Percentiles rank a stretch among this genome's conserved stretches.
Conservation (phyloP, 1,284 basidiomycete species). For the Stygiomarasmius scandens region DNA sequence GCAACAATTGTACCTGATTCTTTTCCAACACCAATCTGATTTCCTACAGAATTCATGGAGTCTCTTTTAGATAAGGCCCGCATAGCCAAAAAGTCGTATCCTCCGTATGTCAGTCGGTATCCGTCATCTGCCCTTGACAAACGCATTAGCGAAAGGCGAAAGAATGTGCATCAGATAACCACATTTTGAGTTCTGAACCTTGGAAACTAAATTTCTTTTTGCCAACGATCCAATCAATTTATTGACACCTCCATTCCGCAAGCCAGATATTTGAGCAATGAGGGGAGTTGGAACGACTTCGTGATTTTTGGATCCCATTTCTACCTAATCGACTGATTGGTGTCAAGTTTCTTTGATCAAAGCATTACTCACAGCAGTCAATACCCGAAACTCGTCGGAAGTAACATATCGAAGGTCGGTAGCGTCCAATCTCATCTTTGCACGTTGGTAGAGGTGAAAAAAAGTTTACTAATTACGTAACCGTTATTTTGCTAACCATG, state of each 20-base stretch:
- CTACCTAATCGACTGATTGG: conserved; percentile 59
- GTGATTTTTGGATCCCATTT: conserved; percentile 98
- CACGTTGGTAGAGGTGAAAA: not conserved
- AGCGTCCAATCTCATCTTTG: conserved; percentile 87
- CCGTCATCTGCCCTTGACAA: conserved; percentile 78
- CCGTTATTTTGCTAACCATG: conserved; percentile 5
- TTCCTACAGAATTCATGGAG: conserved; percentile 87
- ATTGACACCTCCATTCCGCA: conserved; percentile 91
- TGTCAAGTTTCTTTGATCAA: conserved; percentile 5
- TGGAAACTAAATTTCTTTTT: conserved; percentile 89
- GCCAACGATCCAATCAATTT: conserved; percentile 90
- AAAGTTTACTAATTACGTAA: not conserved
- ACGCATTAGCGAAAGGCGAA: conserved; percentile 9
- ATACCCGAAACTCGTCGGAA: conserved; percentile 91
- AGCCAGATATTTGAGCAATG: conserved; percentile 89
- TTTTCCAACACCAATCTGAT: conserved; percentile 98
- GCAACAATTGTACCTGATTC: conserved; percentile 72
- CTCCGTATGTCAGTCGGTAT: conserved; percentile 95
- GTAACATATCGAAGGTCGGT: conserved; percentile 94
- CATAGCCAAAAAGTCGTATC: conserved; percentile 95
- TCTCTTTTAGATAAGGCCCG: conserved; percentile 90
- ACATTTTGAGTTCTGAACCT: conserved; percentile 93
- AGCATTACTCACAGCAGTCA: conserved; percentile 76
- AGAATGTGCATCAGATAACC: conserved; percentile 9
- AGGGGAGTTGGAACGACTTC: conserved; percentile 90